Percentiles rank a stretch among this genome's conserved stretches.
phyloP scores from a whole-genome alignment of 257 asterid species.

The Datura wrightii region DNA sequence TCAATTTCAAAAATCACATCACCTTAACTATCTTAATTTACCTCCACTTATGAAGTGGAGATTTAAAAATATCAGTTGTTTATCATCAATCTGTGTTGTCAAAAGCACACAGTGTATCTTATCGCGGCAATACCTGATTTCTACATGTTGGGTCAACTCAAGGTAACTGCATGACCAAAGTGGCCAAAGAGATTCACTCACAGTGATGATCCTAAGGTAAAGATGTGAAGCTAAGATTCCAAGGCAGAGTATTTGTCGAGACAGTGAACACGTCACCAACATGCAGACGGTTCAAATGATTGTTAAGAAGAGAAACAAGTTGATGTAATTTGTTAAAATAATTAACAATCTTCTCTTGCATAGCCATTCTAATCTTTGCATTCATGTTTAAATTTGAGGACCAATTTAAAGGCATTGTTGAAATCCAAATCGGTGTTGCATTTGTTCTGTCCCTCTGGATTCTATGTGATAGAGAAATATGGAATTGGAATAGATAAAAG shows the following conservation, averaged over 20 bases:
- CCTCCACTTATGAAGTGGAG: neutral
- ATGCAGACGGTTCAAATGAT: slow-evolving; percentile 1
- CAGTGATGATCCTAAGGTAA: neutral
- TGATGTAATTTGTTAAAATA: neutral
- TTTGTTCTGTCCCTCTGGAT: neutral
- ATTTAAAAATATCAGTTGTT: neutral
- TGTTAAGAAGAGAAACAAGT: neutral
- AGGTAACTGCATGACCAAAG: neutral
- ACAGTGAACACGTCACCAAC: neutral
- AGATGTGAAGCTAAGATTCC: neutral
- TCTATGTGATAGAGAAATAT: slow-evolving; percentile 1
- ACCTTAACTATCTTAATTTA: neutral
- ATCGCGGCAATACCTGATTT: neutral
- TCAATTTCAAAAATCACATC: slow-evolving; percentile 11
- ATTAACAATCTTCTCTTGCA: neutral
- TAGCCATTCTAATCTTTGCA: slow-evolving; percentile 7
- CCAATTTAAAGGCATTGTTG: neutral
- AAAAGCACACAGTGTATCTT: neutral
- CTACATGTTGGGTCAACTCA: neutral
- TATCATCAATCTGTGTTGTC: neutral
- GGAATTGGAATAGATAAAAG: slow-evolving; percentile 8
- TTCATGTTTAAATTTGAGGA: neutral
- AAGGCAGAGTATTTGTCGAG: neutral
- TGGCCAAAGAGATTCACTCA: neutral
- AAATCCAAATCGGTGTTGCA: neutral